phyloP scores from a whole-genome alignment of 345 rosid genomes.

The Linum usitatissimum region DNA sequence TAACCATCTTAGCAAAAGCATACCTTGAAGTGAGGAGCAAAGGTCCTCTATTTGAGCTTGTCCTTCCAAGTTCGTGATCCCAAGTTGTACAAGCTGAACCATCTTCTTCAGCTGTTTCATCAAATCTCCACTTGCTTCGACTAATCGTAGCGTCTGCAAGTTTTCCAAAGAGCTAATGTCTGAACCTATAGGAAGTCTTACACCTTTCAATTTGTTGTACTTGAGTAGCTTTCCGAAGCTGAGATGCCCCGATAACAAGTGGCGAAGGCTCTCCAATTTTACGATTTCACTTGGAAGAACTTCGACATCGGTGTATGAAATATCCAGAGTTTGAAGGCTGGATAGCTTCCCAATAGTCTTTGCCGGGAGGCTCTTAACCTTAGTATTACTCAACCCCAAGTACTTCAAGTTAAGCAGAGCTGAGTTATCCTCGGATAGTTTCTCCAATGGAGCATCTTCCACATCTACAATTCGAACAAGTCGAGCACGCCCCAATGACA shows the following conservation, averaged over 20 bases:
- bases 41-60: conserved; percentile 6
- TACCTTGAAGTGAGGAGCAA: conserved; percentile 18
- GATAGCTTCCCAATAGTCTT: conserved; percentile 10
- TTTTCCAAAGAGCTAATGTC: not conserved
- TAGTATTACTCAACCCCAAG: conserved; percentile 6
- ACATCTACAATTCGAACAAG: conserved; percentile 4
- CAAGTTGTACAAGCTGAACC: conserved; percentile 3
- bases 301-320: not conserved
- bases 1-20: conserved; percentile 20
- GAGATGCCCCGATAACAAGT: conserved; percentile 1
- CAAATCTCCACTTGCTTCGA: conserved; percentile 1
- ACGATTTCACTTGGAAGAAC: conserved; percentile 8
- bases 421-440: conserved; percentile 7
- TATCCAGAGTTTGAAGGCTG: conserved; percentile 13
- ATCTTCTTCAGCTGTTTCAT: not conserved
- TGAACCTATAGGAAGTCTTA: not conserved
- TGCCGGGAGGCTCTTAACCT: not conserved
- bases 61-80: not conserved
- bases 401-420: conserved; percentile 8
- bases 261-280: not conserved
- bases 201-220: not conserved
- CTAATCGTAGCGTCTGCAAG: not conserved
- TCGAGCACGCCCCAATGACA: not conserved
- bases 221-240: not conserved
- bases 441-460: conserved; percentile 1